Evolutionary conservation across 2,329 filamentous ascomycete genomes (phyloP), one percentile per base, ranked within the genome.

Genomic region (Arthroderma sp.): DNA sequence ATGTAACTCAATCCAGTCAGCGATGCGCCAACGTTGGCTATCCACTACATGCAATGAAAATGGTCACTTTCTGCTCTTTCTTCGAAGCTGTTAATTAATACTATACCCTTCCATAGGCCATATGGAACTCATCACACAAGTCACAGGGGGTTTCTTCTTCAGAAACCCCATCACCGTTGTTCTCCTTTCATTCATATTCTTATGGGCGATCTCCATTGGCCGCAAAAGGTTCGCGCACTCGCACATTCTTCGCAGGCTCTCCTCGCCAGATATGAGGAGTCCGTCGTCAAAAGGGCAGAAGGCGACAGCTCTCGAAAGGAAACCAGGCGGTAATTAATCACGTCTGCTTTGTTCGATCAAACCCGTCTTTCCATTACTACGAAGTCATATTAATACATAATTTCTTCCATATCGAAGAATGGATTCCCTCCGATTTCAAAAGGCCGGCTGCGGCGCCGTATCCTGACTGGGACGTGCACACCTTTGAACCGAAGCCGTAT

Each of bases 401-500:
- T 11, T 15, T 22, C 11, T 10, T 15, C 37, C 28, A 39, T 45
- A n/a, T 30, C 27, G 29, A 41, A 65, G 71, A 71, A 64, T 83
- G 79, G 78, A 61, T 54, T 4, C 72, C 77, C 0, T 71, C 68
- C 8, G 53, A 65, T 43, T 86, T 82, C 67, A 69, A 71, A 48
- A 68, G 77, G 2, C 80, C 82, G 1, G 58, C 65, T 1, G 76
- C 80, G 4, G 43, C 63, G 0, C 76, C 83, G 0, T 86, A 83
- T 54, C 75, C 76, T 0, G 62, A 76, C 58, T 88, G 83, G 82
- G 77, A 79, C 37, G 59, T 87, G 32, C 68, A 74, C 27, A 64
- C 66, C n/a, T 84, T 81, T 1, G 80, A 82, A 48, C 83, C 84
- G 0, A 72, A 86, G 0, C 82, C 82, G 0, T 89, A 89, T 63